Evolutionary conservation across 441 rosid species (phyloP), one percentile per base, ranked within the genome.

Genomic region (Flueggea neowawraea): DNA sequence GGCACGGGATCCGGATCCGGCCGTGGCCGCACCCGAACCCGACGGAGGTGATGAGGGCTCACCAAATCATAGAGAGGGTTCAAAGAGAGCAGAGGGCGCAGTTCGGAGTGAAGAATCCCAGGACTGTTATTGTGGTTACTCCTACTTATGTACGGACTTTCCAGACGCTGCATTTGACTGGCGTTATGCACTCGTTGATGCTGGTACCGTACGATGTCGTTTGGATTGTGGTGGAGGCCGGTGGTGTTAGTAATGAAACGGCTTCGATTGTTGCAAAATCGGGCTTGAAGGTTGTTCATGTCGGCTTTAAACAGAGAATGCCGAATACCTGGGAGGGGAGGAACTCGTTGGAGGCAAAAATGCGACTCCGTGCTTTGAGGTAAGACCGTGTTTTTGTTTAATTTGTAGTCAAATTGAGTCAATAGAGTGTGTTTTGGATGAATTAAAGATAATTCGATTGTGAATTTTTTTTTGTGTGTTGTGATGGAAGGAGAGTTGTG

Each of bases 1-100:
- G 99, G 48, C 99, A 95, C 55, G 99, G 99, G 83, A 95, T 95
- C 86, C 90, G 97, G 86, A 92, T 95, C 87, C 95, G 99, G 54
- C 95, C 98, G 2, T 92, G 97, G 98, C 99, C 99, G 12, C 99
- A 92, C 54, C 99, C 99, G 48, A 74, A 90, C 69, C 95, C 98
- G 67, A 41, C 64, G 5, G 99, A 95, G 73, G 98, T 95, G 5
- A 86, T 95, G 96, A 84, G 76, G 70, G 99, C 99, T 48, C 99
- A 95, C 60, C 79, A 63, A 80, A 86, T 95, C 43, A 92, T 95
- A 2, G 91, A 85, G 75, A 78, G 95, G 60, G 98, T 90, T 12
- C 99, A 91, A 77, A 78, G 67, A 43, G 98, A 92, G 85, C 99
- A 95, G 82, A 80, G 87, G 77, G 41, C 22, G n/a, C 85, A 81